Percentiles rank a stretch among this genome's conserved stretches.
Conservation (phyloP, 2,329 filamentous ascomycete genomes). For the Alternaria longipes region DNA sequence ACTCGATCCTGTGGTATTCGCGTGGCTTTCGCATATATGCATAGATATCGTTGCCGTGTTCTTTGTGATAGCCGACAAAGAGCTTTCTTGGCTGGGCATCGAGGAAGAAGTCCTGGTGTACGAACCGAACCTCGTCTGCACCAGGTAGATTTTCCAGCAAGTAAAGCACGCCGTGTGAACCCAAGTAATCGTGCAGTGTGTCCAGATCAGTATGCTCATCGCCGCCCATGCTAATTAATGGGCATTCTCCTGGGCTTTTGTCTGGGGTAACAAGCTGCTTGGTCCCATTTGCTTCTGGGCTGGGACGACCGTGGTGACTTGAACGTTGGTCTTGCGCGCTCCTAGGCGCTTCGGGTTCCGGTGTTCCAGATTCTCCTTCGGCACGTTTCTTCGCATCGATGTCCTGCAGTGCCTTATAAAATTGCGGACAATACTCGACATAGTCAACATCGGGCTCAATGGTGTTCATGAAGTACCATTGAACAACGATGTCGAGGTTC, state of each 20-base stretch:
- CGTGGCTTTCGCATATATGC: too few species aligned
- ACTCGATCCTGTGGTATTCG: too few species aligned
- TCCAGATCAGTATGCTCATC: conserved; percentile 6
- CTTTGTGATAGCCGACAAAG: too few species aligned
- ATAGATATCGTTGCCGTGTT: too few species aligned
- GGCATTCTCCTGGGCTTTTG: not conserved
- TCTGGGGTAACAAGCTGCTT: not conserved
- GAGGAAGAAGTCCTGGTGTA: too few species aligned
- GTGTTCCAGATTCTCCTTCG: not conserved
- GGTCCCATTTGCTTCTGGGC: not conserved
- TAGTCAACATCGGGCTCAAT: not conserved
- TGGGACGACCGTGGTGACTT: conserved; percentile 2
- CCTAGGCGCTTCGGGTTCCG: not conserved
- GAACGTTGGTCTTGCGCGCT: conserved; percentile 6
- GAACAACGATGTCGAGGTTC: not conserved
- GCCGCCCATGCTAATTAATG: conserved; percentile 2
- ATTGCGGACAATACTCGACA: not conserved
- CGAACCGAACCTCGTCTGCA: too few species aligned
- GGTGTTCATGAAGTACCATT: not conserved
- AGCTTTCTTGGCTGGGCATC: too few species aligned
- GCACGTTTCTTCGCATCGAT: not conserved
- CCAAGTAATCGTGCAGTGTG: conserved; percentile 4
- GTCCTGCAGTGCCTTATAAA: not conserved
- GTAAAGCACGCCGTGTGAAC: too few species aligned
- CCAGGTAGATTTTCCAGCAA: too few species aligned